These are phyloP conservation scores for Phialocephala sp. DNA, from an alignment of 2,329 filamentous ascomycete genomes.

Conservation along the genomic window DNA sequence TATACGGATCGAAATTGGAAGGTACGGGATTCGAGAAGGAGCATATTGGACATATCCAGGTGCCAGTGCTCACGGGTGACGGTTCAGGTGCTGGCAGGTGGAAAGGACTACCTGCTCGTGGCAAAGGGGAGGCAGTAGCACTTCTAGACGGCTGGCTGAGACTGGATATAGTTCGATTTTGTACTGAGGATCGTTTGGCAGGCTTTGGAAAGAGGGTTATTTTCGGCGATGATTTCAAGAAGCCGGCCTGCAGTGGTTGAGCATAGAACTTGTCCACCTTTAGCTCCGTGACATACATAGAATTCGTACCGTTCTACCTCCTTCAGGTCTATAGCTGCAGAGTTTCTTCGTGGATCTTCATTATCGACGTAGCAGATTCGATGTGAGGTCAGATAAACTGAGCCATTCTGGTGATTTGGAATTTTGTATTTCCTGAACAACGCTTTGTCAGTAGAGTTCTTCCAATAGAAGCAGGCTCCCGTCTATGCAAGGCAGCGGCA, in stretches of 20 bases:
- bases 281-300: constrained; percentile 62
- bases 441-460: constrained; percentile 14
- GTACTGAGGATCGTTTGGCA: constrained; percentile 66
- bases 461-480: constrained; percentile 20
- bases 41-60: constrained; percentile 96
- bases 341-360: constrained; percentile 81
- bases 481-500: constrained; percentile 43
- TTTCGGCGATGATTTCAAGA: constrained; percentile 93
- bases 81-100: constrained; percentile 53
- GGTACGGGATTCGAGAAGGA: constrained; percentile 93
- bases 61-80: constrained; percentile 64
- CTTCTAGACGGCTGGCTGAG: constrained; percentile 54
- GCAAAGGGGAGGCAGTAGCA: constrained; percentile 53
- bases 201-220: constrained; percentile 88
- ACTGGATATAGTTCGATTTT: constrained; percentile 57
- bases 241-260: constrained; percentile 69
- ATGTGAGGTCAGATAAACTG: constrained; percentile 95
- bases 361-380: constrained; percentile 95
- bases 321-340: constrained; percentile 84
- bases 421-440: constrained; percentile 86
- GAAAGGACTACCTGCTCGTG: constrained; percentile 50
- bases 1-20: constrained; percentile 87
- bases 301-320: constrained; percentile 91
- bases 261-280: constrained; percentile 16
- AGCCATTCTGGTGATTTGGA: constrained; percentile 90